Evolutionary conservation across 2,329 filamentous ascomycete genomes (phyloP).

Genomic region (Acephala macrosclerotiorum): DNA sequence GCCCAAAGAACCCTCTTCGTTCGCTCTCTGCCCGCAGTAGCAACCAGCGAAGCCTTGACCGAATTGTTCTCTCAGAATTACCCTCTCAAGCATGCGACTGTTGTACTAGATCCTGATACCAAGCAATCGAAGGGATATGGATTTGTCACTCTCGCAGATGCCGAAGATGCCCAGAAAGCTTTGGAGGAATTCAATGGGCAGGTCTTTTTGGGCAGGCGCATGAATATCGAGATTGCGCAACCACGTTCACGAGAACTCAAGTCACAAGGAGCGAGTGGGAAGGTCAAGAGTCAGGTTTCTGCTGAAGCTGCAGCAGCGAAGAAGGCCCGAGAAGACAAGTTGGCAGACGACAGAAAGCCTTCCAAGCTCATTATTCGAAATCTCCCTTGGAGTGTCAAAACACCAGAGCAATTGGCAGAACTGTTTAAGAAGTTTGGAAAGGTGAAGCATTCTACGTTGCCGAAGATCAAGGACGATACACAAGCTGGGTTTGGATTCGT

Average conservation of each 20-base stretch:
- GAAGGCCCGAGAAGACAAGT: conserved; percentile 64
- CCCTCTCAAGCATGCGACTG: conserved; percentile 94
- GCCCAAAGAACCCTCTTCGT: conserved; percentile 81
- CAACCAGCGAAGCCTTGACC: conserved; percentile 83
- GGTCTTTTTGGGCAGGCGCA: conserved; percentile 78
- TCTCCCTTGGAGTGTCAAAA: conserved; percentile 94
- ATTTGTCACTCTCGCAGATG: conserved; percentile 95
- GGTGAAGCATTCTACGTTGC: conserved; percentile 85
- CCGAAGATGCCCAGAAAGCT: conserved; percentile 86
- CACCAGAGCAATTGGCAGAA: conserved; percentile 77
- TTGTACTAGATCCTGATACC: conserved; percentile 84
- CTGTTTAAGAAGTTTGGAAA: conserved; percentile 91
- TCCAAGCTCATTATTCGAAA: conserved; percentile 90
- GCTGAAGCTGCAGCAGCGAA: conserved; percentile 52
- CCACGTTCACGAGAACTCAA: conserved; percentile 76
- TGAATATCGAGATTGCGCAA: conserved; percentile 89
- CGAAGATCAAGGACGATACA: conserved; percentile 68
- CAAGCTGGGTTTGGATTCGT: conserved; percentile 94
- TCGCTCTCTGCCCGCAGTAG: conserved; percentile 79
- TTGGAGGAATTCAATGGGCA: conserved; percentile 82
- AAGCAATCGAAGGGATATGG: conserved; percentile 92
- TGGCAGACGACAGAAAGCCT: conserved; percentile 65
- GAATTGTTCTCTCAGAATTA: conserved; percentile 94
- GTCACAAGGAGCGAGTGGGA: conserved; percentile 50
- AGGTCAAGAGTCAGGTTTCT: conserved; percentile 43